Conservation (phyloP, 73 alveolate genomes). For the Tetrahymena borealis region DNA sequence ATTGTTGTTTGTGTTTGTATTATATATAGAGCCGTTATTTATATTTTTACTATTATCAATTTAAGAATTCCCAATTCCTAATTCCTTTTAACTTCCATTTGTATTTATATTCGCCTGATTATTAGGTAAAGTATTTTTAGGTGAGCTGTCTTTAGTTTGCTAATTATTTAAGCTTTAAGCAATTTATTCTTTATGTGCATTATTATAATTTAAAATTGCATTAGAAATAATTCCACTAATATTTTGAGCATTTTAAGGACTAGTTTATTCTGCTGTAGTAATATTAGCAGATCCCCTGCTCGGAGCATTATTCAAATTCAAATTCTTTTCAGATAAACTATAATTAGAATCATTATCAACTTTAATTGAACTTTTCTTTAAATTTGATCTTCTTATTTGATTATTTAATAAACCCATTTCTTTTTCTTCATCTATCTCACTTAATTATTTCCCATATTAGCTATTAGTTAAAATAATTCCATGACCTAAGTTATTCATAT, state of each 20-base stretch:
- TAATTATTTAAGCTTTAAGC: too few relatives aligned
- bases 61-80: too few relatives aligned
- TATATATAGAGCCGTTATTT: not conserved
- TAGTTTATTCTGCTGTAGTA: not conserved
- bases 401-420: not conserved
- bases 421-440: not conserved
- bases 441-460: not conserved
- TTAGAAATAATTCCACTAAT: not conserved
- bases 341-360: not conserved
- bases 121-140: too few relatives aligned
- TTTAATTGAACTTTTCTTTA: not conserved
- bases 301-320: not conserved
- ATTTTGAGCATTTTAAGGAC: not conserved
- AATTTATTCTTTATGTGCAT: too few relatives aligned
- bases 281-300: not conserved
- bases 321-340: not conserved
- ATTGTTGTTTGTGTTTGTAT: not conserved
- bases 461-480: not conserved
- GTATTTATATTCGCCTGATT: too few relatives aligned
- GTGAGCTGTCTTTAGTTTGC: too few relatives aligned
- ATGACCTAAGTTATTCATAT: not conserved
- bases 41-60: too few relatives aligned
- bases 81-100: too few relatives aligned
- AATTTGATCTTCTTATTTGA: not conserved
- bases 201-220: not conserved